Conservation (phyloP, 2,329 filamentous ascomycete species). For the Sporothrix brasiliensis region DNA sequence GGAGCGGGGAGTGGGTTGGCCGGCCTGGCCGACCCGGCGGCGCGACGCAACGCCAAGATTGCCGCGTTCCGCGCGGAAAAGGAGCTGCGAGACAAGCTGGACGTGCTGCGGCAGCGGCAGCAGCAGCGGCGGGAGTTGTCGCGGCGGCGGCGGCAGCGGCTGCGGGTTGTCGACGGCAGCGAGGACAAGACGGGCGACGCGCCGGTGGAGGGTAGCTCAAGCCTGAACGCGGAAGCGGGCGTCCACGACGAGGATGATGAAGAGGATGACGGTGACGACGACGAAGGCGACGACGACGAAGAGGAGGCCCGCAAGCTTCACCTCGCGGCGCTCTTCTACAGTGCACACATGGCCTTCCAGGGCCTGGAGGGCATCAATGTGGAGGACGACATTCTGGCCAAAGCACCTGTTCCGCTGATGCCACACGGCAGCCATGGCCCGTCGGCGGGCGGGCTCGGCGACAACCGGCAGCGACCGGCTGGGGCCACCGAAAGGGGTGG, state of each 20-base stretch:
- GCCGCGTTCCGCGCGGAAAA: slow-evolving; percentile 83
- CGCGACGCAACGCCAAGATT: slow-evolving; percentile 81
- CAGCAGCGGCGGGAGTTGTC: slow-evolving; percentile 31
- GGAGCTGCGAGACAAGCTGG: slow-evolving; percentile 78
- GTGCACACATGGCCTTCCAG: slow-evolving; percentile 79
- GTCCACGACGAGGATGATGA: neutral
- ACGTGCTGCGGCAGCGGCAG: slow-evolving; percentile 53
- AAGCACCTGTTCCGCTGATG: slow-evolving; percentile 62
- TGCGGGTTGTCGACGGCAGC: neutral
- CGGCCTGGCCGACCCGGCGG: slow-evolving; percentile 56
- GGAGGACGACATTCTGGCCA: slow-evolving; percentile 79
- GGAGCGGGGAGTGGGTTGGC: slow-evolving; percentile 35
- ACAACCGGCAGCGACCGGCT: slow-evolving; percentile 31
- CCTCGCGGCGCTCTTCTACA: slow-evolving; percentile 72
- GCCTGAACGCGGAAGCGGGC: neutral
- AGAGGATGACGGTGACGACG: slow-evolving; percentile 25
- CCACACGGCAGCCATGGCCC: slow-evolving; percentile 57
- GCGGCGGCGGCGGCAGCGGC: slow-evolving; percentile 26
- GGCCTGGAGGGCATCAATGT: slow-evolving; percentile 83
- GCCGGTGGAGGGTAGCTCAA: neutral
- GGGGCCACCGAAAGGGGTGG: slow-evolving; percentile 49
- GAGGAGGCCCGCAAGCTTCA: slow-evolving; percentile 79
- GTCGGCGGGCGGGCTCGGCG: slow-evolving; percentile 47
- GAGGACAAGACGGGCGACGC: slow-evolving; percentile 1
- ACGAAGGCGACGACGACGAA: slow-evolving; percentile 71